Conservation (phyloP, 148 eudicot genomes). For the Pharnaceum exiguum region DNA sequence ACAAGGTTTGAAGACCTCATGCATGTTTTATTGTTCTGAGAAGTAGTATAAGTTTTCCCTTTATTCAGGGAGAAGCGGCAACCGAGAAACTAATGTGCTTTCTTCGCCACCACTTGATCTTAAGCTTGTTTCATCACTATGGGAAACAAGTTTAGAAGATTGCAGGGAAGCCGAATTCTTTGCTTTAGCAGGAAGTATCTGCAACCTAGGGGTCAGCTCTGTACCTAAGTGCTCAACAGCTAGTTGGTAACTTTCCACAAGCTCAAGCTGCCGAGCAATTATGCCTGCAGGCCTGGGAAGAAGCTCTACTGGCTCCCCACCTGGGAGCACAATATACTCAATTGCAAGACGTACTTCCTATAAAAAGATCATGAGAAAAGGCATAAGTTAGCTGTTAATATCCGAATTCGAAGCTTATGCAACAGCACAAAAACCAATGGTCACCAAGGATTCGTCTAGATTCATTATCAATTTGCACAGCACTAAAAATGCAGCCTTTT, state of each 20-base stretch:
- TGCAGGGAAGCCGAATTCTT: slow-evolving; percentile 29
- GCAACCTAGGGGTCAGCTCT: slow-evolving; percentile 79
- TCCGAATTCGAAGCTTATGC: no score
- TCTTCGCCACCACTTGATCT: slow-evolving; percentile 25
- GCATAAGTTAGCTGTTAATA: no score
- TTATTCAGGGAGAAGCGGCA: slow-evolving; percentile 75
- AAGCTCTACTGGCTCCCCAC: slow-evolving; percentile 94
- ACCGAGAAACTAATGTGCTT: slow-evolving; percentile 38
- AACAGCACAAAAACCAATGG: no score
- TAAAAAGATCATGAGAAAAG: not conserved
- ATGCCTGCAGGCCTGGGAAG: slow-evolving; percentile 93
- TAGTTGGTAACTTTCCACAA: slow-evolving; percentile 84
- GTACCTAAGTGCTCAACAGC: slow-evolving; percentile 89
- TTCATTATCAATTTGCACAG: no score
- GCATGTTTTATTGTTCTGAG: not conserved
- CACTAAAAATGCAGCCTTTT: no score
- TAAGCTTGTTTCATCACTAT: slow-evolving; percentile 11
- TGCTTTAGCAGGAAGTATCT: slow-evolving; percentile 75
- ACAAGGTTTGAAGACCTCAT: slow-evolving; percentile 2
- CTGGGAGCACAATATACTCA: slow-evolving; percentile 94
- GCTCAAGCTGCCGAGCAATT: slow-evolving; percentile 84
- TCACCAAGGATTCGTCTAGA: no score
- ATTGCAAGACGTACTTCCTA: slow-evolving; percentile 96
- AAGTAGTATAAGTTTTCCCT: not conserved
- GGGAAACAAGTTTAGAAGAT: slow-evolving; percentile 21